These are phyloP conservation scores for Pseudocercospora fuligena DNA, from an alignment of 2,329 filamentous ascomycete species.

Conservation along the genomic window DNA sequence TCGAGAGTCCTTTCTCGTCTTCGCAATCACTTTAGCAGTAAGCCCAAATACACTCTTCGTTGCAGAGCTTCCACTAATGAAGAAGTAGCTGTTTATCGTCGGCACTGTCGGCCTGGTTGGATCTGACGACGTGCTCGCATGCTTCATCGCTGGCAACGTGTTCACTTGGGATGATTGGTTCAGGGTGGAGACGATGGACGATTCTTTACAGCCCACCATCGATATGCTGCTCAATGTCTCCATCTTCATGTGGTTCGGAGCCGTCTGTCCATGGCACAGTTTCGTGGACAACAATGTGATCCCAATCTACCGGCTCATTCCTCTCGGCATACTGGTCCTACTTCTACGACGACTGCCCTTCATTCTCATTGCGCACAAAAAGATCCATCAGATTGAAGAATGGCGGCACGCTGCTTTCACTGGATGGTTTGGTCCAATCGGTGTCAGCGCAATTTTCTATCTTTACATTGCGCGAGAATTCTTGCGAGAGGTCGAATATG, in stretches of 20 bases:
- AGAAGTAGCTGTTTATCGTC: conserved; percentile 72
- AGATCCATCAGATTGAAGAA: conserved; percentile 78
- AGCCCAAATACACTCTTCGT: conserved; percentile 37
- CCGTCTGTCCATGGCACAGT: conserved; percentile 77
- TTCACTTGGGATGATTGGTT: conserved; percentile 98
- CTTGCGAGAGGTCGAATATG: conserved; percentile 61
- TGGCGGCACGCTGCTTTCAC: conserved; percentile 79
- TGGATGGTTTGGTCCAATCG: conserved; percentile 91
- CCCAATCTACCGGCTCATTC: conserved; percentile 72
- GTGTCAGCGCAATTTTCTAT: conserved; percentile 89
- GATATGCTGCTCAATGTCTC: conserved; percentile 91
- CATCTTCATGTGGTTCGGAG: conserved; percentile 88
- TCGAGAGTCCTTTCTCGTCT: conserved; percentile 84
- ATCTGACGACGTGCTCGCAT: conserved; percentile 87
- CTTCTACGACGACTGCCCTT: conserved; percentile 78
- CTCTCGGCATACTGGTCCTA: conserved; percentile 75
- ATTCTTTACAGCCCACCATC: conserved; percentile 90
- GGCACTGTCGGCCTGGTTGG: conserved; percentile 87
- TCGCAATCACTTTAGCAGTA: conserved; percentile 79
- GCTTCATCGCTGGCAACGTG: conserved; percentile 87
- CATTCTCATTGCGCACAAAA: conserved; percentile 72
- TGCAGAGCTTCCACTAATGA: conserved; percentile 15
- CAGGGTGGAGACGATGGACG: conserved; percentile 82
- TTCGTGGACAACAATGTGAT: conserved; percentile 73
- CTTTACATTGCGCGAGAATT: conserved; percentile 82